Conservation (phyloP, 2,329 filamentous ascomycete genomes). For the Penicillium concentricum region DNA sequence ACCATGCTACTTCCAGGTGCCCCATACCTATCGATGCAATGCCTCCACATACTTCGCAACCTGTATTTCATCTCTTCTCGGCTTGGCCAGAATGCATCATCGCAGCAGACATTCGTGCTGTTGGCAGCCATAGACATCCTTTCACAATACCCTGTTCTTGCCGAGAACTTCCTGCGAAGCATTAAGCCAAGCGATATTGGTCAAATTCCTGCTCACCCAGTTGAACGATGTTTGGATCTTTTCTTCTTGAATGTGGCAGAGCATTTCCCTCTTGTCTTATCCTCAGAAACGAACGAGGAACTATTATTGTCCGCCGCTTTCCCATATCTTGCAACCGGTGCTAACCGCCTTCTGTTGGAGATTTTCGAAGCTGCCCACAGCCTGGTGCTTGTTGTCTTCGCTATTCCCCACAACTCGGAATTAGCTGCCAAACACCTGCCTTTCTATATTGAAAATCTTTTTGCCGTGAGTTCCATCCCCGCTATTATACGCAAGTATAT, state of each 20-base stretch:
- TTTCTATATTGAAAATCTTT: constrained; percentile 79
- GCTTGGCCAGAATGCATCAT: constrained; percentile 70
- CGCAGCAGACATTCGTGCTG: constrained; percentile 81
- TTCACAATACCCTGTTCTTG: constrained; percentile 65
- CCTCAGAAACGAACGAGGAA: constrained; percentile 66
- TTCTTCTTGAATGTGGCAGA: constrained; percentile 87
- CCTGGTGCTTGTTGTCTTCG: constrained; percentile 74
- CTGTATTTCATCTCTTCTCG: constrained; percentile 79
- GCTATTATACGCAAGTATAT: background rate
- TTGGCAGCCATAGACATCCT: constrained; percentile 80
- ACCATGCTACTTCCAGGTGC: constrained; percentile 47
- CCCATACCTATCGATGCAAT: constrained; percentile 66
- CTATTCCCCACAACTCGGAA: constrained; percentile 72
- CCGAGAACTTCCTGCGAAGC: constrained; percentile 64
- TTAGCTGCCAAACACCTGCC: constrained; percentile 71
- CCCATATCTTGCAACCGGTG: constrained; percentile 67
- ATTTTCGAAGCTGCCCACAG: constrained; percentile 91
- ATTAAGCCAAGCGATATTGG: constrained; percentile 58
- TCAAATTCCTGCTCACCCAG: constrained; percentile 60
- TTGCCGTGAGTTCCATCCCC: constrained; percentile 49
- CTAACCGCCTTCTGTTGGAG: constrained; percentile 58
- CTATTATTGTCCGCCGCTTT: constrained; percentile 72
- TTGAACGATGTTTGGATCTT: constrained; percentile 73
- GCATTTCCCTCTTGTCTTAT: constrained; percentile 71
- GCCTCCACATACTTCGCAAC: constrained; percentile 71